Evolutionary conservation across 805 yeast genomes (phyloP).

Genomic region (Dipodascus albidus): DNA sequence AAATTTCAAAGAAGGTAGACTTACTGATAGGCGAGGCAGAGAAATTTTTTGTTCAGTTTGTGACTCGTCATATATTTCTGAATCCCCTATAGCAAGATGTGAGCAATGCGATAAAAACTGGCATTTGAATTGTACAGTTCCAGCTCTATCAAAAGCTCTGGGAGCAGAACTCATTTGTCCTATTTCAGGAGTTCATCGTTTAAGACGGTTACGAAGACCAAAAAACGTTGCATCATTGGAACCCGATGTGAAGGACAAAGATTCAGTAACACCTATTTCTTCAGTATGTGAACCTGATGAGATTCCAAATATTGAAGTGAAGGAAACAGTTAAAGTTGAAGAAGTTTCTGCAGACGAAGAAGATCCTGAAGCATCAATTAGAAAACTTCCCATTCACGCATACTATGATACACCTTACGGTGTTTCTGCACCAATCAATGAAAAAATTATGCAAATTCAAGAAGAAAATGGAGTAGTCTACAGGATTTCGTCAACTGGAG

Average conservation of each 20-base stretch:
- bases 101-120: constrained; percentile 78
- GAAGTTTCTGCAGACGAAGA: too few relatives aligned
- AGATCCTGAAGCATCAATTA: not conserved
- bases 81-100: constrained; percentile 54
- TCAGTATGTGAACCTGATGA: too few relatives aligned
- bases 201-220: not conserved
- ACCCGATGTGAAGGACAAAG: not conserved
- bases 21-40: constrained; percentile 59
- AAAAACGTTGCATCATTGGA: not conserved
- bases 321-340: too few relatives aligned
- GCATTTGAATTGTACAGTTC: constrained; percentile 81
- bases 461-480: constrained; percentile 38
- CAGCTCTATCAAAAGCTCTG: constrained; percentile 44
- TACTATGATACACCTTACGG: constrained; percentile 25
- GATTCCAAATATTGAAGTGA: too few relatives aligned
- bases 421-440: constrained; percentile 25
- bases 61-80: constrained; percentile 51
- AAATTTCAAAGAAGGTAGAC: constrained; percentile 13
- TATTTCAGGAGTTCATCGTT: not conserved
- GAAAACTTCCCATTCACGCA: not conserved
- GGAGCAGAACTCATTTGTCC: not conserved
- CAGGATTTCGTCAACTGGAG: constrained; percentile 55
- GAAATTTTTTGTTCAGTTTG: constrained; percentile 69
- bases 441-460: constrained; percentile 19
- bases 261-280: not conserved